These are phyloP conservation scores for Aspergillus heteromorphus DNA, from an alignment of 495 filamentous ascomycete species.

Conservation along the genomic window DNA sequence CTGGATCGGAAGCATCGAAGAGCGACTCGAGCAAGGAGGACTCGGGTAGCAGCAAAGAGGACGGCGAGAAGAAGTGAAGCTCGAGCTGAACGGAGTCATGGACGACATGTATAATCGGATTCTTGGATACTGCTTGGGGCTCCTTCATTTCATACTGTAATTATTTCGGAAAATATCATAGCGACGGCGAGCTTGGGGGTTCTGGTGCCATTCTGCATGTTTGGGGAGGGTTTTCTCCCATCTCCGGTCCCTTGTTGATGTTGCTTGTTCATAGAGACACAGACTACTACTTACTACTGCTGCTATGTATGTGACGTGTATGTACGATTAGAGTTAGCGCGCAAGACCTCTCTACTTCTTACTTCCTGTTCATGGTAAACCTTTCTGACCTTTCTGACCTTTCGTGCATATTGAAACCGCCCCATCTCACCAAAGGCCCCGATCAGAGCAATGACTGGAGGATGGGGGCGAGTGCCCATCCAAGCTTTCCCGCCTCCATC, in stretches of 20 bases:
- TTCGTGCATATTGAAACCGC: too few species aligned
- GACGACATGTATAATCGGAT: conserved; percentile 18
- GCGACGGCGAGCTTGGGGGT: conserved; percentile 38
- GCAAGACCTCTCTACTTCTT: conserved; percentile 7
- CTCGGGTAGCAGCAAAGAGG: conserved; percentile 34
- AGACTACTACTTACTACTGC: too few species aligned
- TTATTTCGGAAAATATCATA: conserved; percentile 37
- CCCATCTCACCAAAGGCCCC: too few species aligned
- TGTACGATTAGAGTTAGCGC: conserved; percentile 2
- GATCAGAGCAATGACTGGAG: neutral
- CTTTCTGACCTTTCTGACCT: too few species aligned
- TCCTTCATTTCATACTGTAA: conserved; percentile 25
- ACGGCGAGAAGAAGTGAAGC: conserved; percentile 51
- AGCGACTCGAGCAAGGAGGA: conserved; percentile 28
- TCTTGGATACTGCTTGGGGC: conserved; percentile 5
- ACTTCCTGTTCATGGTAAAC: too few species aligned
- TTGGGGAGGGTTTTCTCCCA: neutral
- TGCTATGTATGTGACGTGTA: neutral
- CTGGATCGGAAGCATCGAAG: conserved; percentile 29
- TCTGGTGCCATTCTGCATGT: conserved; percentile 1
- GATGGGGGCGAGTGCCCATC: neutral
- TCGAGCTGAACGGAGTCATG: conserved; percentile 34
- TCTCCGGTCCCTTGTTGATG: neutral
- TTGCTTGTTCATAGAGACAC: neutral
- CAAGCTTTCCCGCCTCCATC: neutral